Percentiles rank a stretch among this genome's conserved stretches.
Conservation (phyloP, 176 grass and related monocot species). For the Areca catechu region DNA sequence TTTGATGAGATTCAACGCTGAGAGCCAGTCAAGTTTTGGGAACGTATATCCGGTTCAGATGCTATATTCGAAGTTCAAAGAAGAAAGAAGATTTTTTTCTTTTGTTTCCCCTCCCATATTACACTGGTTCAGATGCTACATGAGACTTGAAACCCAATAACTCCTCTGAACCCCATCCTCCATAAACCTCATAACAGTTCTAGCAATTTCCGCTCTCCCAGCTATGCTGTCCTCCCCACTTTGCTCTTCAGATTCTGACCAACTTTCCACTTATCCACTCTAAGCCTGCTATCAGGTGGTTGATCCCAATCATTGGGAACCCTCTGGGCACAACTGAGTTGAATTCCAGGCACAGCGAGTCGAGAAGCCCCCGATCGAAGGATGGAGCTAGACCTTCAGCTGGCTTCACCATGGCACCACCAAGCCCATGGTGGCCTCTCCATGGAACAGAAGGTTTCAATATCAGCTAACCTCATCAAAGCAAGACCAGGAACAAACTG, state of each 20-base stretch:
- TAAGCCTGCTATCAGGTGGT: constrained; percentile 15
- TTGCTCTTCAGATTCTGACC: constrained; percentile 33
- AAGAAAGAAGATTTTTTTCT: too few species aligned
- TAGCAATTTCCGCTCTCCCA: constrained; percentile 22
- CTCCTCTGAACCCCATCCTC: constrained; percentile 4
- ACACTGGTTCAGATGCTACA: too few species aligned
- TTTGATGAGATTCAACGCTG: too few species aligned
- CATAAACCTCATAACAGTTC: constrained; percentile 30
- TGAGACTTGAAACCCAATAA: too few species aligned
- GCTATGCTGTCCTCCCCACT: constrained; percentile 19
- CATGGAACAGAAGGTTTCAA: neutral
- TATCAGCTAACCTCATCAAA: constrained; percentile 12
- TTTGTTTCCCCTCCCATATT: too few species aligned
- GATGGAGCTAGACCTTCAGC: constrained; percentile 33
- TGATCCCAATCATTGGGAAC: constrained; percentile 36
- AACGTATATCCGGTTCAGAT: too few species aligned
- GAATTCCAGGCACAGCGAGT: constrained; percentile 53
- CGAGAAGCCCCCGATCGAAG: constrained; percentile 37
- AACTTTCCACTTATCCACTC: constrained; percentile 31
- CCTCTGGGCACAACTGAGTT: constrained; percentile 23
- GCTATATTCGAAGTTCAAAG: too few species aligned
- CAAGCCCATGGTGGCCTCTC: constrained; percentile 6
- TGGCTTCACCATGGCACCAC: constrained; percentile 40
- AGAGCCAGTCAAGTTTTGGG: too few species aligned
- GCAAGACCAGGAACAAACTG: constrained; percentile 23